Evolutionary conservation across 2,329 filamentous ascomycete genomes (phyloP).

Genomic region (Elsinoe australis): DNA sequence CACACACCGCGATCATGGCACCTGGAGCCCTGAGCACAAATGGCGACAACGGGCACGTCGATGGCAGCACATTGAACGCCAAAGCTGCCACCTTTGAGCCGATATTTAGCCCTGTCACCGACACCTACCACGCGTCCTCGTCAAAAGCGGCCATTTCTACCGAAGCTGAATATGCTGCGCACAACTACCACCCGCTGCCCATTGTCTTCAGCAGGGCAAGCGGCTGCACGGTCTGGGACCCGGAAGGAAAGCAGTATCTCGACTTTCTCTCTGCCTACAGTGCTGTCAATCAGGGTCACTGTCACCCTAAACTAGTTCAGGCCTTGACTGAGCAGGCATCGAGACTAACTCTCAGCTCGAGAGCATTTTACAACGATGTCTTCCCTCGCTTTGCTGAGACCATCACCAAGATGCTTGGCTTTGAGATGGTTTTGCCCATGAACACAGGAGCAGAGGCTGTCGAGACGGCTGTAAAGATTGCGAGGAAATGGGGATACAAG

Average conservation of each 20-base stretch:
- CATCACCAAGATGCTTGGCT: slow-evolving; percentile 79
- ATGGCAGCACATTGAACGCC: slow-evolving; percentile 31
- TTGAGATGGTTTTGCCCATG: slow-evolving; percentile 97
- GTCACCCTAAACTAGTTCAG: slow-evolving; percentile 91
- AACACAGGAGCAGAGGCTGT: slow-evolving; percentile 96
- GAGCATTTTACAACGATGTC: slow-evolving; percentile 97
- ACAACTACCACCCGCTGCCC: slow-evolving; percentile 97
- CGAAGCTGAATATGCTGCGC: slow-evolving; percentile 80
- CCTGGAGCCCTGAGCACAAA: slow-evolving; percentile 31
- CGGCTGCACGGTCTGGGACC: slow-evolving; percentile 91
- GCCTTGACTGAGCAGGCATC: slow-evolving; percentile 82
- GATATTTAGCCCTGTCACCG: slow-evolving; percentile 29
- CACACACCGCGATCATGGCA: slow-evolving; percentile 27
- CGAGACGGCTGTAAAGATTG: slow-evolving; percentile 92
- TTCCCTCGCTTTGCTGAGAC: slow-evolving; percentile 94
- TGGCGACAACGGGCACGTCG: slow-evolving; percentile 20
- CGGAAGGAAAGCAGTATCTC: slow-evolving; percentile 88
- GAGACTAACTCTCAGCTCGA: slow-evolving; percentile 81
- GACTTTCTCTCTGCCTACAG: slow-evolving; percentile 98
- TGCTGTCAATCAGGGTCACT: slow-evolving; percentile 96
- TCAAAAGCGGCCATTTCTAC: slow-evolving; percentile 69
- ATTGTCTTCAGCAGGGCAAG: slow-evolving; percentile 83
- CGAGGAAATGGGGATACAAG: slow-evolving; percentile 97
- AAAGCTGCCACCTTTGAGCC: slow-evolving; percentile 37
- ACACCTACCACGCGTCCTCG: slow-evolving; percentile 64